Base-by-base conservation (phyloP, 176 grass and related monocot genomes). In the Triticum turgidum region DNA sequence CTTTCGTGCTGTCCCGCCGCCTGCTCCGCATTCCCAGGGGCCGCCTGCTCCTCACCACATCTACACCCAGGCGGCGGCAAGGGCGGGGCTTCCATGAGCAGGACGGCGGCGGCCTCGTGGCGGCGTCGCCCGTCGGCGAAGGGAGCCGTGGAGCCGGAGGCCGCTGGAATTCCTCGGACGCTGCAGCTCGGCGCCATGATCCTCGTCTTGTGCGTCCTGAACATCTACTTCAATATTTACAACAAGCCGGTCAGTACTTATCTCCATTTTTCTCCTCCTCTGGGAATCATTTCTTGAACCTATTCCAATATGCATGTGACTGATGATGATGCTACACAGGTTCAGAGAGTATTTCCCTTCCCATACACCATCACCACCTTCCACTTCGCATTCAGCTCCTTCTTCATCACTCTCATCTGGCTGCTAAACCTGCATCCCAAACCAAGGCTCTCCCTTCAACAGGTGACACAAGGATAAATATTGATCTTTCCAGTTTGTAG, bases 371-470 rank as follows among this genome's bases (percentile, higher is more conserved):
- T 98, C 76, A 91, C 94, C 42, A 83, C 94, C 38, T 86, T 98
- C 82, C 92, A 98, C 37, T 91, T 98, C 22, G 94, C 86, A 3
- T 88, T 91, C 2, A 88, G 94, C 15, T 86, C 97, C 44, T 84
- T 96, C 81, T 75, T 96, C 83, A 92, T 96, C 84, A 77, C 91
- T 10, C 85, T 98, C 82, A 96, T 98, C 94, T 98, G 94, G 97
- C 20, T 84, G 42, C 81, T 88, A 6, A 94, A 98, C 89, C 82
- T 98, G 44, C 86, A 94, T 54, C 82, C 89, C 13, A 94, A 77
- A 34, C 97, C 97, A 65, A 92, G 86, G 65, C 56, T 98, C 12
- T 92, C 94, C 76, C 86, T 82, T 59, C 85, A 79, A 68, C 90
- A 95, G 93, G 96, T 98, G 17, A 24, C 17, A 11, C 29, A 69